These are phyloP conservation scores for Dillenia suffruticosa DNA, from an alignment of 164 flowering plant genomes.

Conservation along the genomic window DNA sequence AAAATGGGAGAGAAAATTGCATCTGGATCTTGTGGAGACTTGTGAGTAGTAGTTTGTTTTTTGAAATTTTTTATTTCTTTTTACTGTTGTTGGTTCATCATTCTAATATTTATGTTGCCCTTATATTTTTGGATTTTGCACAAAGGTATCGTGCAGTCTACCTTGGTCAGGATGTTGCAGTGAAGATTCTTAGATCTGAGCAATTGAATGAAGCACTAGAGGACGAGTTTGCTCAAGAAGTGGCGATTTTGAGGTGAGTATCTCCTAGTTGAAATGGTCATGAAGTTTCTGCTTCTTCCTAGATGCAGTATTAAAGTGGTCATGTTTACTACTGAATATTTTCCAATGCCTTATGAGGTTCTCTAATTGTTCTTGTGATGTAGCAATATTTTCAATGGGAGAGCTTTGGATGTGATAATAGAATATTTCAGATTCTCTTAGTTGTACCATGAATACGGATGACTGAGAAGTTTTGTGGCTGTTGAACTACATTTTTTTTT, in stretches of 20 bases:
- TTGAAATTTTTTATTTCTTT: background rate
- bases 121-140: constrained; percentile 6
- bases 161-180: constrained; percentile 81
- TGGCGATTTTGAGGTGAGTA: constrained; percentile 67
- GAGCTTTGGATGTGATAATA: too few relatives aligned
- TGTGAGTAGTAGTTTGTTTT: constrained; percentile 44
- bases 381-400: too few relatives aligned
- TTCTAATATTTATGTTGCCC: background rate
- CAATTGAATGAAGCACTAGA: constrained; percentile 59
- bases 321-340: too few relatives aligned
- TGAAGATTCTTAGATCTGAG: constrained; percentile 75
- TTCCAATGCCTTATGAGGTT: too few relatives aligned
- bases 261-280: too few relatives aligned
- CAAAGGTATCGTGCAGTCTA: constrained; percentile 75
- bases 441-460: too few relatives aligned
- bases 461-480: too few relatives aligned
- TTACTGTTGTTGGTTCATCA: background rate
- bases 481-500: too few relatives aligned
- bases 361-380: too few relatives aligned
- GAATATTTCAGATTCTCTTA: too few relatives aligned
- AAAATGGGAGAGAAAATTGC: constrained; percentile 79
- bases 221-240: constrained; percentile 89
- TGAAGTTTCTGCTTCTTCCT: background rate
- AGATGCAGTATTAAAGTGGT: background rate
- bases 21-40: constrained; percentile 91